Evolutionary conservation across 306 rosid genomes (phyloP).

Genomic region (Sesbania bispinosa): DNA sequence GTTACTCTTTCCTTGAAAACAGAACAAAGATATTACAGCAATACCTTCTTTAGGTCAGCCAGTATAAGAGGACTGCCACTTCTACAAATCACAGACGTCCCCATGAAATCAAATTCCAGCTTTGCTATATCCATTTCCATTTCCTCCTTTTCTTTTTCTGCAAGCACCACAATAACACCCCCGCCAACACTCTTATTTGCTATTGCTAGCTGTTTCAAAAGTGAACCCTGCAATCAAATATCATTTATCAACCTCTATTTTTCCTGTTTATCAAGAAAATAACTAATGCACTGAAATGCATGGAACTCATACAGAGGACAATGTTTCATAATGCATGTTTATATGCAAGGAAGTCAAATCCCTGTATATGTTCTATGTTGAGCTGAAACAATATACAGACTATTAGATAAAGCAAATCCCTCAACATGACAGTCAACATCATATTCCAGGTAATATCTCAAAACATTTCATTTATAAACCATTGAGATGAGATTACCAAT

Average conservation of each 20-base stretch:
- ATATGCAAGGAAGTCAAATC: constrained; percentile 5
- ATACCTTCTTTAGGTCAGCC: constrained; percentile 94
- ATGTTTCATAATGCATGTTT: background rate
- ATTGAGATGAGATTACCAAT: constrained; percentile 58
- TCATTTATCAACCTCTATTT: constrained; percentile 8
- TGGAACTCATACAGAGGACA: background rate
- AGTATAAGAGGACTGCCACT: constrained; percentile 98
- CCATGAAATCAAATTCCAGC: constrained; percentile 96
- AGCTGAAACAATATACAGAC: background rate
- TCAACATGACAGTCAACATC: constrained; percentile 6
- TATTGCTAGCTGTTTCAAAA: constrained; percentile 90
- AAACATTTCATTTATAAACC: constrained; percentile 1
- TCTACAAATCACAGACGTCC: constrained; percentile 93
- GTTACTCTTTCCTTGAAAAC: background rate
- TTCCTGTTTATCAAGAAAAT: constrained; percentile 12
- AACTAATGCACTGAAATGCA: constrained; percentile 1
- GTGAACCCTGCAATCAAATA: constrained; percentile 74
- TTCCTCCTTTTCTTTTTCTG: constrained; percentile 98
- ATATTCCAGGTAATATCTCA: background rate
- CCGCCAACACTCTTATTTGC: constrained; percentile 97
- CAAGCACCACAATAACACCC: constrained; percentile 93
- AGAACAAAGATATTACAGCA: constrained; percentile 16
- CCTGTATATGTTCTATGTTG: background rate
- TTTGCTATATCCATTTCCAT: constrained; percentile 96
- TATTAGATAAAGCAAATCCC: background rate